Percentiles rank a stretch among this genome's conserved stretches.
Evolutionary conservation across 495 filamentous ascomycete genomes (phyloP).

Genomic region (Hypoxylon trugodes): DNA sequence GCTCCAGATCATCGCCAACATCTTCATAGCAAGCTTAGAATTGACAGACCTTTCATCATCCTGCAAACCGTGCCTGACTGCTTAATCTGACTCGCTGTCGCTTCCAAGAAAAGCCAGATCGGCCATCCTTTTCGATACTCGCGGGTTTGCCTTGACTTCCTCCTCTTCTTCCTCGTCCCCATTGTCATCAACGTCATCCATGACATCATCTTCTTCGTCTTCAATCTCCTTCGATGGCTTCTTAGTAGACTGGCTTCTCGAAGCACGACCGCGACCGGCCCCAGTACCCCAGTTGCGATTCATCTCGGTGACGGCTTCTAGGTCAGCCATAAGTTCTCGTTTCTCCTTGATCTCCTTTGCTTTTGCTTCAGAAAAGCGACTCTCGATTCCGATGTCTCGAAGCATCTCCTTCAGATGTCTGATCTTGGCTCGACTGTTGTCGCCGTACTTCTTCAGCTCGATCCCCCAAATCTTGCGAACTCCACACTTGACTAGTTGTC

Average conservation of each 20-base stretch:
- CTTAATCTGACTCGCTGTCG: slow-evolving; percentile 58
- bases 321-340: slow-evolving; percentile 80
- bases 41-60: background rate
- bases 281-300: slow-evolving; percentile 77
- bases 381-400: slow-evolving; percentile 82
- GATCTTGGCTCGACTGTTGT: slow-evolving; percentile 77
- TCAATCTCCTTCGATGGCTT: slow-evolving; percentile 44
- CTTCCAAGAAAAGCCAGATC: slow-evolving; percentile 56
- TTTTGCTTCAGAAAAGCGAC: slow-evolving; percentile 82
- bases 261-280: slow-evolving; percentile 42
- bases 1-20: background rate
- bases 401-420: slow-evolving; percentile 80
- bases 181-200: slow-evolving; percentile 54
- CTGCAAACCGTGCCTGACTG: background rate
- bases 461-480: slow-evolving; percentile 91
- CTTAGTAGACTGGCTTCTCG: slow-evolving; percentile 44
- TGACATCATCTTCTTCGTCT: slow-evolving; percentile 43
- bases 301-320: slow-evolving; percentile 82
- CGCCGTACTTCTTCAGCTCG: slow-evolving; percentile 79
- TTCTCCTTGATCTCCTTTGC: slow-evolving; percentile 85
- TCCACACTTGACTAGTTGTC: slow-evolving; percentile 88
- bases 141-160: slow-evolving; percentile 37
- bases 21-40: background rate
- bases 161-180: slow-evolving; percentile 42
- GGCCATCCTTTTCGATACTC: slow-evolving; percentile 47